Evolutionary conservation across 2,329 filamentous ascomycete species (phyloP), one percentile per base, ranked within the genome.

Genomic region (Xylaria multiplex): DNA sequence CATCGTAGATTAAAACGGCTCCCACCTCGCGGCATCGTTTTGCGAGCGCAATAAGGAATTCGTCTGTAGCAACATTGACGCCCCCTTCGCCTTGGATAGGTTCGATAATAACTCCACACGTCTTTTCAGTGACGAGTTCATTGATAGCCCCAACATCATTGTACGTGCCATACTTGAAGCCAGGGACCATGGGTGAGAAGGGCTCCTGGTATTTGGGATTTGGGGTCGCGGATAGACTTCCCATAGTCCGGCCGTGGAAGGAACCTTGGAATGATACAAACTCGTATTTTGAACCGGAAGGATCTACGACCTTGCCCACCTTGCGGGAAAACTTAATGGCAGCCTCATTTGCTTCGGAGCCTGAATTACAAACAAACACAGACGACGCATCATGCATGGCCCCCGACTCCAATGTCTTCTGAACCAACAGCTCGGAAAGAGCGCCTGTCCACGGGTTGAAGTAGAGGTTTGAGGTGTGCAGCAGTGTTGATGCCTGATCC

Each of bases 181-280:
- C 96, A 0, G 96, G 95, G 1, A 99, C 83, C 94, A 99, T 97
- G 43, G 96, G 96, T 14, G 92, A 85, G 77, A 99, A 99, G 0
- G 96, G 96, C 72, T 90, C 88, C 81, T 99, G 96, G 81, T 99
- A 99, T 80, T 99, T 99, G 19, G 93, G 93, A 81, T 98, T 99
- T 54, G 94, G 96, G 5, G 96, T 99, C 11, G 96, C 96, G n/a
- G 93, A 97, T 50, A 99, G 82, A 64, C 91, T 90, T 58, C 96
- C 96, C 93, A 98, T 97, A 16, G 96, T 98, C 65, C 96, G 91
- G 73, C 96, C 96, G 80, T 99, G 96, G 85, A 99, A 99, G 45
- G 93, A 94, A 73, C 91, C 90, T 73, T 92, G 83, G 84, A 98
- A 99, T 16, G 93, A 97, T 58, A 98, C 92, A 54, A 99, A 81